Evolutionary conservation across 2,329 filamentous ascomycete genomes (phyloP).

Genomic region (Hypoxylon sp.): DNA sequence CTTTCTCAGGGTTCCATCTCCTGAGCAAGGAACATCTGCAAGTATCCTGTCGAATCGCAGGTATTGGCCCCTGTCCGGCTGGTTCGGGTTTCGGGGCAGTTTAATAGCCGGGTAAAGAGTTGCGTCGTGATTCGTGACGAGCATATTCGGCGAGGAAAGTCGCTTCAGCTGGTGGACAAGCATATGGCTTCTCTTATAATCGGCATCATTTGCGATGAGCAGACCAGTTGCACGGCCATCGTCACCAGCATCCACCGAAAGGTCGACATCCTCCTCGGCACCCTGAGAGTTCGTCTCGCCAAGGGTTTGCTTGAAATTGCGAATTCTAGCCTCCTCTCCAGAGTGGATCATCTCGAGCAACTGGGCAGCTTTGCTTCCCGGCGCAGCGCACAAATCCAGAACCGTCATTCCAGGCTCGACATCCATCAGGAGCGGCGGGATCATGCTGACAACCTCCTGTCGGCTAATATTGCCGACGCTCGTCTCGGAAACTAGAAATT

Average conservation of each 20-base stretch:
- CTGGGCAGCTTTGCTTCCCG: conserved; percentile 97
- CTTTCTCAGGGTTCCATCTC: conserved; percentile 94
- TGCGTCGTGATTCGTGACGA: conserved; percentile 98
- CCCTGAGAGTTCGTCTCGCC: conserved; percentile 53
- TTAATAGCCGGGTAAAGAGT: conserved; percentile 95
- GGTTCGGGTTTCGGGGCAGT: conserved; percentile 73
- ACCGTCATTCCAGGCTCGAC: conserved; percentile 92
- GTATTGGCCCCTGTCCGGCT: conserved; percentile 74
- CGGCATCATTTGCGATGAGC: conserved; percentile 94
- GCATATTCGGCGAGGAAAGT: conserved; percentile 93
- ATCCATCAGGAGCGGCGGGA: conserved; percentile 93
- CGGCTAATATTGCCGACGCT: conserved; percentile 97
- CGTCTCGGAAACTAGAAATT: conserved; percentile 97
- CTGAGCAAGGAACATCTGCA: conserved; percentile 96
- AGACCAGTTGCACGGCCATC: conserved; percentile 91
- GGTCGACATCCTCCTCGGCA: conserved; percentile 66
- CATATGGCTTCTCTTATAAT: conserved; percentile 98
- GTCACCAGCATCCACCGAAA: conserved; percentile 73
- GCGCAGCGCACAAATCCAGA: conserved; percentile 95
- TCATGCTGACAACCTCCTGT: conserved; percentile 99
- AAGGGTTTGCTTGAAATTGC: conserved; percentile 76
- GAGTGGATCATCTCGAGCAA: conserved; percentile 93
- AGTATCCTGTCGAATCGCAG: conserved; percentile 97
- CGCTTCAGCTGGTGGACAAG: conserved; percentile 98
- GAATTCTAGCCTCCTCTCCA: conserved; percentile 90